Conservation (phyloP, 768 basidiomycete species). For the Agrocybe chaxingu region DNA sequence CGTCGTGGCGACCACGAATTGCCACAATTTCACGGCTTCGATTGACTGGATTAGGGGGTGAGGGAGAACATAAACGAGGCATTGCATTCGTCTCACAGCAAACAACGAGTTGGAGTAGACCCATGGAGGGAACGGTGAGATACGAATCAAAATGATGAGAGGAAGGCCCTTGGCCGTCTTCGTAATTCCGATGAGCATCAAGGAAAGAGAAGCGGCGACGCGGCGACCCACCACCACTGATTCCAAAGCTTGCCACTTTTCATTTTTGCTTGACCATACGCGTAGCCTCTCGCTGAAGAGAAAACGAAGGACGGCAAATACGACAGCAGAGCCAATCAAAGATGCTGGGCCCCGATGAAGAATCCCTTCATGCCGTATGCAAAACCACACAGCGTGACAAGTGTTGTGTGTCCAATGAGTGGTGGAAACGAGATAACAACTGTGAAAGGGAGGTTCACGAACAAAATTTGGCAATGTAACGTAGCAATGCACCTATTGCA, state of each 20-base stretch:
- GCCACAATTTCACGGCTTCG: conserved; percentile 66
- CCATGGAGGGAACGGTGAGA: conserved; percentile 86
- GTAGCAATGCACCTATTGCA: conserved; percentile 43
- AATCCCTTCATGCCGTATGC: conserved; percentile 81
- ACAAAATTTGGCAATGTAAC: not conserved
- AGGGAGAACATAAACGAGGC: not conserved
- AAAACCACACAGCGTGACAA: conserved; percentile 72
- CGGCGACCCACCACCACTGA: conserved; percentile 59
- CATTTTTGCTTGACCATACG: conserved; percentile 57
- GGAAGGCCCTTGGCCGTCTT: conserved; percentile 75
- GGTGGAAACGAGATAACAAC: conserved; percentile 56
- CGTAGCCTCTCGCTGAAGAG: conserved; percentile 55
- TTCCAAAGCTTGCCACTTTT: conserved; percentile 78
- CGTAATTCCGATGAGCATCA: conserved; percentile 2
- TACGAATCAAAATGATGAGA: conserved; percentile 77
- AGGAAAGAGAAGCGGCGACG: not conserved
- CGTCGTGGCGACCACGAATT: conserved; percentile 73
- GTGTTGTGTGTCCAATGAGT: conserved; percentile 65
- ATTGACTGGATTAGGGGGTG: conserved; percentile 49
- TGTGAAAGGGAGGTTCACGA: conserved; percentile 15
- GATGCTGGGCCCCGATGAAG: conserved; percentile 61
- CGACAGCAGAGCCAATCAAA: conserved; percentile 58
- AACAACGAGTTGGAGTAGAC: conserved; percentile 82
- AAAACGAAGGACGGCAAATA: conserved; percentile 58
- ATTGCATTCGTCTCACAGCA: conserved; percentile 48